These are phyloP conservation scores for Nemania sp. DNA, from an alignment of 2,329 filamentous ascomycete species.

Conservation along the genomic window DNA sequence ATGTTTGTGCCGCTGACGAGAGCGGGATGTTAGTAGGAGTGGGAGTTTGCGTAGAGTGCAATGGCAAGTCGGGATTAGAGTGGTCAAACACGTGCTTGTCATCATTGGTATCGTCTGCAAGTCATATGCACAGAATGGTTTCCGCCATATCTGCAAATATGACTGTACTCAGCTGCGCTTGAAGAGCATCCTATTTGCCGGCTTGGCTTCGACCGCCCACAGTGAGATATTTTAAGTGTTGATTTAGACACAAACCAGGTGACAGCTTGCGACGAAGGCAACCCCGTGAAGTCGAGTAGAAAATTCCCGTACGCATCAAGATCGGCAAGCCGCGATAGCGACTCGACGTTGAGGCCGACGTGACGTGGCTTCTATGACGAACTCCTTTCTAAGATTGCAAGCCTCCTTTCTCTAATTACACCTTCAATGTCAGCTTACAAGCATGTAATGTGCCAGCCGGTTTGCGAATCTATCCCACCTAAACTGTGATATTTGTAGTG, in stretches of 20 bases:
- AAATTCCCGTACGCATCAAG: neutral
- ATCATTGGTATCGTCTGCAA: slow-evolving; percentile 17
- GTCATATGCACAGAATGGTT: slow-evolving; percentile 20
- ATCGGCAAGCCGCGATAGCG: neutral
- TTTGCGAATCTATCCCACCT: neutral
- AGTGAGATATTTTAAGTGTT: neutral
- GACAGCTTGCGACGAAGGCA: neutral
- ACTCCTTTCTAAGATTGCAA: neutral
- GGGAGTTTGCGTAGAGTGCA: neutral
- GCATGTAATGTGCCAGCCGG: neutral
- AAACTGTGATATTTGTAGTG: neutral
- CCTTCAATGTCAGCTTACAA: slow-evolving; percentile 23
- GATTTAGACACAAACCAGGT: neutral
- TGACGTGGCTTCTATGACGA: neutral
- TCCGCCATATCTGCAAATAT: slow-evolving; percentile 7
- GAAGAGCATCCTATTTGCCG: slow-evolving; percentile 4
- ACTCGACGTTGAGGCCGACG: neutral
- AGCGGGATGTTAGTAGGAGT: slow-evolving; percentile 2
- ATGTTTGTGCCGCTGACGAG: slow-evolving; percentile 19
- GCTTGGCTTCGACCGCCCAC: neutral
- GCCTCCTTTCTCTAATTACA: neutral
- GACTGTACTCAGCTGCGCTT: slow-evolving; percentile 10
- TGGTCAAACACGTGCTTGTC: slow-evolving; percentile 13
- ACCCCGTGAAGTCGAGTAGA: too few relatives aligned
- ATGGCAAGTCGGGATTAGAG: slow-evolving; percentile 3